Evolutionary conservation across 495 filamentous ascomycete species (phyloP).

Genomic region (Hypoxylon crocopeplum): DNA sequence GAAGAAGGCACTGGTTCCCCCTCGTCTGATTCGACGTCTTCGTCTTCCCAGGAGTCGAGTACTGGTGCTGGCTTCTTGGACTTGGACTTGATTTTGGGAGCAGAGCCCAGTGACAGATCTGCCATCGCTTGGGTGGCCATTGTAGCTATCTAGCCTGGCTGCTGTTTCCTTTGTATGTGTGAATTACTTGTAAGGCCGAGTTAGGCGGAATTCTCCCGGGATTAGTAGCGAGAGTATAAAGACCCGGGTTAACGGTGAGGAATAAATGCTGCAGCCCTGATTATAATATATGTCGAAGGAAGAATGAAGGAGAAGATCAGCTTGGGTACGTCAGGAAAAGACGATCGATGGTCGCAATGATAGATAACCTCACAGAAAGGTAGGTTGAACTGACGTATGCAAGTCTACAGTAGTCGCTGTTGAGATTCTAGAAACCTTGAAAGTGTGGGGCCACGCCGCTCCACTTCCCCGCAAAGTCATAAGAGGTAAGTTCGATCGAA

Average conservation of each 20-base stretch:
- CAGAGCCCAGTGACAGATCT: slow-evolving; percentile 46
- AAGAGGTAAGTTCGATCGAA: no score
- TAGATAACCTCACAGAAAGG: slow-evolving; percentile 22
- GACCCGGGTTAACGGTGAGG: background rate
- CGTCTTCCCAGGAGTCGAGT: slow-evolving; percentile 89
- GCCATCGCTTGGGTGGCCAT: slow-evolving; percentile 40
- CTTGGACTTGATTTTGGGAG: slow-evolving; percentile 16
- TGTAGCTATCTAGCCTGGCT: background rate
- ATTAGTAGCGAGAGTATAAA: background rate
- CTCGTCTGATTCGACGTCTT: slow-evolving; percentile 55
- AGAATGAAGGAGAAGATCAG: background rate
- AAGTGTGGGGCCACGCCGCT: slow-evolving; percentile 7
- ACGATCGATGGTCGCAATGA: slow-evolving; percentile 24
- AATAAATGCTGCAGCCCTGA: slow-evolving; percentile 1
- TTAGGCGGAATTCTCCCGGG: background rate
- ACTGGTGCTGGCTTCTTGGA: slow-evolving; percentile 53
- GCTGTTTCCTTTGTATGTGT: background rate
- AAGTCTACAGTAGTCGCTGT: slow-evolving; percentile 4
- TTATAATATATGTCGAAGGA: background rate
- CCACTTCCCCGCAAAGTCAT: slow-evolving; percentile 38
- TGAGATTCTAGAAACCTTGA: slow-evolving; percentile 12
- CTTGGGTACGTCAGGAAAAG: background rate
- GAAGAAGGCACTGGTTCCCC: slow-evolving; percentile 43
- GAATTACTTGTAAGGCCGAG: background rate
- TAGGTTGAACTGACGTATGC: slow-evolving; percentile 26